phyloP scores from a whole-genome alignment of 2,329 filamentous ascomycete genomes.

The Penicillium glabrum region DNA sequence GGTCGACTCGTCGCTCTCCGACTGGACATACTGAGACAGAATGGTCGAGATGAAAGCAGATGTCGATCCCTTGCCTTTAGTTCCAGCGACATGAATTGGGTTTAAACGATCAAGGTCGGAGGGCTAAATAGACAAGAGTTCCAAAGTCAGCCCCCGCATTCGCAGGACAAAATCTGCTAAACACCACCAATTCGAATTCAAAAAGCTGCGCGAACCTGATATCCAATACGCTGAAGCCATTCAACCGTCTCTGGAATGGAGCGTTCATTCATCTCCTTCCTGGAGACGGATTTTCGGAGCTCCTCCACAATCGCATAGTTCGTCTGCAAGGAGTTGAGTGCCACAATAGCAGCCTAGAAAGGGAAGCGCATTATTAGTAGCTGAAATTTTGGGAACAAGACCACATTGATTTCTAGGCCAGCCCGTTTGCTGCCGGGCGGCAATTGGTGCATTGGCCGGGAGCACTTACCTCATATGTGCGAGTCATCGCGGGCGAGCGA shows the following conservation, averaged over 20 bases:
- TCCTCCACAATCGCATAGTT: slow-evolving; percentile 78
- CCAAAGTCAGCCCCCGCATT: slow-evolving; percentile 6
- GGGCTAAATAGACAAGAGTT: slow-evolving; percentile 45
- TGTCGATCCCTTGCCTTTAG: slow-evolving; percentile 91
- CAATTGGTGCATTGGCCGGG: not conserved
- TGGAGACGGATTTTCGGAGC: slow-evolving; percentile 64
- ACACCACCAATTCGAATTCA: not conserved
- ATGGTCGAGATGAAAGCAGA: slow-evolving; percentile 81
- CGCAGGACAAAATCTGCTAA: not conserved
- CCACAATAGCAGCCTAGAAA: slow-evolving; percentile 66
- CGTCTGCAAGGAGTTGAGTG: slow-evolving; percentile 74
- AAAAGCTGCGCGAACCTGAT: slow-evolving; percentile 56
- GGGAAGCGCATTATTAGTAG: not conserved
- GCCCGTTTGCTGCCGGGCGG: not conserved
- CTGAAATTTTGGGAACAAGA: not conserved
- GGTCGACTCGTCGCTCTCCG: slow-evolving; percentile 22
- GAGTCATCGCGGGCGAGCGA: slow-evolving; percentile 35
- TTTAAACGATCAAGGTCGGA: slow-evolving; percentile 61
- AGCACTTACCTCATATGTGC: slow-evolving; percentile 39
- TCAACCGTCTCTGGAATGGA: slow-evolving; percentile 80
- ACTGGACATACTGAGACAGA: slow-evolving; percentile 60
- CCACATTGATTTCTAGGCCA: not conserved
- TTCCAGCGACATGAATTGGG: slow-evolving; percentile 82
- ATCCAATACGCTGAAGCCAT: slow-evolving; percentile 74
- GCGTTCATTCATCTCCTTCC: slow-evolving; percentile 68